Evolutionary conservation across 257 asterid species (phyloP), one percentile per base, ranked within the genome.

Genomic region (Avicennia marina): DNA sequence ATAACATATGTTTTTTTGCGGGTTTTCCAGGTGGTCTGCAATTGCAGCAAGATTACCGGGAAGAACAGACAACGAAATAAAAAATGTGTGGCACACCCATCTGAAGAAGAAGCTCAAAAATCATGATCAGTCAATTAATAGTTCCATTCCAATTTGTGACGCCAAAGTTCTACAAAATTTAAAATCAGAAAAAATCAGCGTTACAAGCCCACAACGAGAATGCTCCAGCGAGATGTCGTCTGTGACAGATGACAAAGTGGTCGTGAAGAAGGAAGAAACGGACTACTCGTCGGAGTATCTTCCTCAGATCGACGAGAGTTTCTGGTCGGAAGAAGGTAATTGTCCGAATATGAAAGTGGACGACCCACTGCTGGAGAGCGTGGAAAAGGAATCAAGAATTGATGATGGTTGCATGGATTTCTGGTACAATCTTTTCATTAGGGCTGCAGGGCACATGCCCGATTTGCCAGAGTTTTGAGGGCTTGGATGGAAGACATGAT

Each of bases 71-170:
- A 89, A 89, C 7, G 96, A 89, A 58, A 89, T 89, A 15, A 89
- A 89, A 78, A 89, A 89, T 67, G 87, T 89, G 25, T 89, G 95
- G 97, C 95, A 89, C 72, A 89, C 94, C 25, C 86, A 78, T 63
- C 62, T 89, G 68, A 89, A 89, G 90, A 89, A 89, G 68, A 79
- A 64, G 68, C 74, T 80, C 1, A 76, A 71, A 62, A 24, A 40
- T 27, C 2, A 73, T 20, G 33, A 72, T 60, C 19, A 76, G 67
- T 2, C 75, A 26, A 20, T 12, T 62, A 34, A 42, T 43, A 8
- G 44, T 38, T 49, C 41, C 67, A 36, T 17, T 50, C 20, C 66
- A 42, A 52, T 73, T 38, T 34, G 41, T 21, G 68, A 74, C 75
- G 26, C 66, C 55, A 57, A 78, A 47, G 38, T 56, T 53, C 41